Evolutionary conservation across 768 basidiomycete genomes (phyloP).

Genomic region (Xerocomellus dryophilus): DNA sequence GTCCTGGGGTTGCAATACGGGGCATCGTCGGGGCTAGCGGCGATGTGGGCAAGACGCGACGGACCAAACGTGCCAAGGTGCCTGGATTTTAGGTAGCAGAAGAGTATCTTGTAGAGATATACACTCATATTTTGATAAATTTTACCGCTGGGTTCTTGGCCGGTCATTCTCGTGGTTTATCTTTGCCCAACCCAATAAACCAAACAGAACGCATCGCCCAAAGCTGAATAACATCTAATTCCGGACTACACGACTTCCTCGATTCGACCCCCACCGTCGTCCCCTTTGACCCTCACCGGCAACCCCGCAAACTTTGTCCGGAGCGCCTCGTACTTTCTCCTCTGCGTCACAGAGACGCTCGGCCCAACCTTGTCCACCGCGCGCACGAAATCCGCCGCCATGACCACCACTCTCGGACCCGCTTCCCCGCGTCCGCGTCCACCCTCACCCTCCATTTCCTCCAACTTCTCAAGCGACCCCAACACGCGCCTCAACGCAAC

Average conservation of each 20-base stretch:
- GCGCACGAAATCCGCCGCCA: slow-evolving; percentile 60
- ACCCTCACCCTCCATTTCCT: slow-evolving; percentile 23
- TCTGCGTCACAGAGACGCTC: slow-evolving; percentile 79
- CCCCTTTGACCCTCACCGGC: slow-evolving; percentile 45
- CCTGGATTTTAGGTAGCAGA: slow-evolving; percentile 5
- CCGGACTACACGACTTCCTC: slow-evolving; percentile 15
- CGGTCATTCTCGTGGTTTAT: not conserved
- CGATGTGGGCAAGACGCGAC: slow-evolving; percentile 4
- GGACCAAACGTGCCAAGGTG: slow-evolving; percentile 9
- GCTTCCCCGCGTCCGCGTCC: not conserved
- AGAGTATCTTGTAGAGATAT: not conserved
- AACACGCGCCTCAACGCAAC: slow-evolving; percentile 68
- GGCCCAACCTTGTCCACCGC: slow-evolving; percentile 83
- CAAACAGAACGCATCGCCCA: too few relatives aligned
- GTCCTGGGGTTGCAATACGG: slow-evolving; percentile 17
- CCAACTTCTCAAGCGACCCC: slow-evolving; percentile 65
- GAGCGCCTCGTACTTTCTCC: slow-evolving; percentile 77
- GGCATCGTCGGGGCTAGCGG: not conserved
- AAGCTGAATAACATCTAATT: not conserved
- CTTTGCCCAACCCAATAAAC: not conserved
- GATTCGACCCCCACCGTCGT: slow-evolving; percentile 27
- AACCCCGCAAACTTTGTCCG: slow-evolving; percentile 82
- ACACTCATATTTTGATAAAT: not conserved
- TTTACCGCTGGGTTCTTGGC: not conserved
- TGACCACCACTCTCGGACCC: slow-evolving; percentile 38